Evolutionary conservation across 352 stramenopile species (phyloP).

Genomic region (Halophytophthora polymorphica): DNA sequence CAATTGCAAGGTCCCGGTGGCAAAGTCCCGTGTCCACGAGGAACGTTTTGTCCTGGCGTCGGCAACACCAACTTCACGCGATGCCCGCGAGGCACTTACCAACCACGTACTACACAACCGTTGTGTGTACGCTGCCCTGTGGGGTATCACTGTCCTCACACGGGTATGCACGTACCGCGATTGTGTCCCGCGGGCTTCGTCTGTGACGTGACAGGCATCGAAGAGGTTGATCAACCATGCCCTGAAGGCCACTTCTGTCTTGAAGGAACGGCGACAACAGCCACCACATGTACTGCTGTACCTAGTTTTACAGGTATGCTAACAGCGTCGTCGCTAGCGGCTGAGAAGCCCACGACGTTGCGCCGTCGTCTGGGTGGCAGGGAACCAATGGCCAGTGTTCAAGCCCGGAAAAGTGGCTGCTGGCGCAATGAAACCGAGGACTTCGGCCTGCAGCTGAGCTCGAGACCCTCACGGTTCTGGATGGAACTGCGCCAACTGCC

Average conservation of each 20-base stretch:
- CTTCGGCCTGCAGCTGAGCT: constrained; percentile 92
- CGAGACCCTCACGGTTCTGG: constrained; percentile 88
- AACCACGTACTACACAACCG: constrained; percentile 70
- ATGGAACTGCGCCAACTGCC: constrained; percentile 91
- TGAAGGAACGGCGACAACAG: constrained; percentile 92
- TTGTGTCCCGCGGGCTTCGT: constrained; percentile 94
- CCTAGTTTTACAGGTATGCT: constrained; percentile 40
- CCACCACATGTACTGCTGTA: constrained; percentile 78
- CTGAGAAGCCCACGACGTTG: constrained; percentile 38
- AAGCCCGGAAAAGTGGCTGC: constrained; percentile 82
- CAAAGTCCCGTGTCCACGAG: constrained; percentile 60
- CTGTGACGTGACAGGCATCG: constrained; percentile 93
- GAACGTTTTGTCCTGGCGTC: constrained; percentile 72
- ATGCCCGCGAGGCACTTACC: constrained; percentile 93
- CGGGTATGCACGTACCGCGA: constrained; percentile 90
- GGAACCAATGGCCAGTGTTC: constrained; percentile 35
- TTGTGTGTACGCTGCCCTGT: constrained; percentile 92
- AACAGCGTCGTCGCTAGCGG: constrained; percentile 23
- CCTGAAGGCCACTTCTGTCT: constrained; percentile 95
- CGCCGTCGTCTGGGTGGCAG: constrained; percentile 29
- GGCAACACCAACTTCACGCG: constrained; percentile 92
- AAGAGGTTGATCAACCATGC: constrained; percentile 90
- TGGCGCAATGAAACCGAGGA: constrained; percentile 95
- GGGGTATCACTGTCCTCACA: constrained; percentile 93
- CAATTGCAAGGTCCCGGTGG: constrained; percentile 37